Percentiles rank a stretch among this genome's conserved stretches.
Evolutionary conservation across 1,284 basidiomycete genomes (phyloP).

Genomic region (Laetiporus sulphureus): DNA sequence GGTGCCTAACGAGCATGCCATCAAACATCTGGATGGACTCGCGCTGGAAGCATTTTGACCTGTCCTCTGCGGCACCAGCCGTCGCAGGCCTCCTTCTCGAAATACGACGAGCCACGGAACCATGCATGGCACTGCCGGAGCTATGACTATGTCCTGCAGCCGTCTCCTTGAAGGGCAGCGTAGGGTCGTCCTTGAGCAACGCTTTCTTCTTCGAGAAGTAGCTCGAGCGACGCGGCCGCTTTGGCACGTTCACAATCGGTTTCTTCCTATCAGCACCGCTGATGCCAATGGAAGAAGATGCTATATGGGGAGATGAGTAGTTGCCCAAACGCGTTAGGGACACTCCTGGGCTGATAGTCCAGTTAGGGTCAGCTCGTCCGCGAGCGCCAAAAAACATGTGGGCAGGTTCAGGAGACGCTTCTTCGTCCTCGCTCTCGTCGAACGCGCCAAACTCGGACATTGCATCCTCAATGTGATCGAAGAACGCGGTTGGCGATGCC

Average conservation of each 20-base stretch:
- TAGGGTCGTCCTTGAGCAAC: conserved; percentile 11
- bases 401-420: conserved; percentile 5
- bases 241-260: conserved; percentile 25
- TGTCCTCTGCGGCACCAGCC: conserved; percentile 12
- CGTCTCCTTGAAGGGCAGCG: conserved; percentile 7
- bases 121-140: conserved; percentile 5
- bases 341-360: conserved; percentile 16
- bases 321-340: conserved; percentile 38
- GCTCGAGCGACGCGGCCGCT: conserved; percentile 12
- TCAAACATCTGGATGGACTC: conserved; percentile 60
- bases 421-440: conserved; percentile 35
- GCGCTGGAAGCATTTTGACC: conserved; percentile 32
- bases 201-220: conserved; percentile 18
- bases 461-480: conserved; percentile 62
- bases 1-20: conserved; percentile 68
- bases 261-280: conserved; percentile 14
- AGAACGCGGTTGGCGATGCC: conserved; percentile 61
- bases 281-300: neutral
- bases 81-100: conserved; percentile 16
- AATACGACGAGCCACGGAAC: conserved; percentile 16
- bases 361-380: conserved; percentile 10
- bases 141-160: too few relatives aligned
- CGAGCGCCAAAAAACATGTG: conserved; percentile 2
- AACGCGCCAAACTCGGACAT: conserved; percentile 64
- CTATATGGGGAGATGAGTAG: conserved; percentile 15